Evolutionary conservation across 1,284 basidiomycete species (phyloP), one percentile per base, ranked within the genome.

Genomic region (Wolfiporia cocos): DNA sequence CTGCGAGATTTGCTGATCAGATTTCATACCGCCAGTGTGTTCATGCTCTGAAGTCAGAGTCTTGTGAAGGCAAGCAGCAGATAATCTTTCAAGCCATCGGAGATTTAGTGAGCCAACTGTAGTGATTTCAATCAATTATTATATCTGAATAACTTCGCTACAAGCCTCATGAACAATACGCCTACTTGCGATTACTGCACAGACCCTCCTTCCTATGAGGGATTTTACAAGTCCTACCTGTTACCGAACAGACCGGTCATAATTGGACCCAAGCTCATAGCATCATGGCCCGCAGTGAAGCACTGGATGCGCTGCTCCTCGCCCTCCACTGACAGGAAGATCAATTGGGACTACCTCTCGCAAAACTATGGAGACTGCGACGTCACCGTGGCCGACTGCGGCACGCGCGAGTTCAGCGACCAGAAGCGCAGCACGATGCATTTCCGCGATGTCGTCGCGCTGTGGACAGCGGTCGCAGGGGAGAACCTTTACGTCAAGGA

Each of bases 401-500:
- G 49, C 11, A 53, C 52, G 3, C 49, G 50, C 33, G 55, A 59
- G 31, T 56, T 58, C 47, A 57, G 57, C 34, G 59, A 62, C 40
- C 55, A 58, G 23, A 55, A 51, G 28, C 54, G 58, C 23, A 37
- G 50, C 23, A 32, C 39, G 5, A 50, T 47, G 38, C 44, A 30
- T 26, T 52, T 62, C 36, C 46, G 44, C 21, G 51, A 56, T n/a
- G 52, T 62, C 14, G 49, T 58, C 24, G 38, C 41, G 7, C 33
- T 52, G 21, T 62, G 57, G 57, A 41, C 49, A 30, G 18, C 36
- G 1, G 54, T 52, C 4, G 18, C 46, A 20, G 55, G 56, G 5
- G 39, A 46, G 18, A 35, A 47, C 12, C 48, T 60, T n/a, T 62
- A 62, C 31, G 55, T 58, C 42, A 62, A 62, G 37, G 60, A 62